These are phyloP conservation scores for Halophytophthora batemanensis DNA, from an alignment of 352 stramenopile genomes.

Conservation along the genomic window DNA sequence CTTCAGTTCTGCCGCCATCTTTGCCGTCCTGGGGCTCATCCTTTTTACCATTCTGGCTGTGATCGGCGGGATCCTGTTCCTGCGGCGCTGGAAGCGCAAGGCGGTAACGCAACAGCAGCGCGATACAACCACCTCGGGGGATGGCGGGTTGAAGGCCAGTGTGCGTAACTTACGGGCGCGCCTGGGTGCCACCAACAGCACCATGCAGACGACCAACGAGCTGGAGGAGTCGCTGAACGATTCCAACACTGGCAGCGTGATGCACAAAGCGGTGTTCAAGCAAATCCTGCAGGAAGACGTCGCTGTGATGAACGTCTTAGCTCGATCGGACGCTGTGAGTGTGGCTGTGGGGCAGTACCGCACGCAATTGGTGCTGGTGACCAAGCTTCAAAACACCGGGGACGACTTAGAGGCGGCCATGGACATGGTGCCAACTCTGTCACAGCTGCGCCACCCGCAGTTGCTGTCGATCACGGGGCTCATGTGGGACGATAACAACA, in stretches of 20 bases:
- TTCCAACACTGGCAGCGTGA: slow-evolving; percentile 31
- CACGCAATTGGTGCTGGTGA: slow-evolving; percentile 53
- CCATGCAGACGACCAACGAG: slow-evolving; percentile 21
- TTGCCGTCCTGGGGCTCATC: slow-evolving; percentile 43
- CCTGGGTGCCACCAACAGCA: slow-evolving; percentile 18
- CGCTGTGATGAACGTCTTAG: slow-evolving; percentile 34
- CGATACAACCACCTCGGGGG: slow-evolving; percentile 16
- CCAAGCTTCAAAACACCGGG: slow-evolving; percentile 46
- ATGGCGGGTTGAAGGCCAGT: slow-evolving; percentile 44
- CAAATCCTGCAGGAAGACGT: slow-evolving; percentile 48
- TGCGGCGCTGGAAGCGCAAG: slow-evolving; percentile 61
- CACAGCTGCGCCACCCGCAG: slow-evolving; percentile 68
- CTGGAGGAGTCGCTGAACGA: slow-evolving; percentile 39
- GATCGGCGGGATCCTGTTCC: slow-evolving; percentile 47
- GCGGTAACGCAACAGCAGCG: slow-evolving; percentile 25
- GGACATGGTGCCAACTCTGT: slow-evolving; percentile 52
- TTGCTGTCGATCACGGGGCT: slow-evolving; percentile 58
- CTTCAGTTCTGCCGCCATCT: slow-evolving; percentile 21
- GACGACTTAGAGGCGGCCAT: slow-evolving; percentile 58
- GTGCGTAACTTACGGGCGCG: slow-evolving; percentile 31
- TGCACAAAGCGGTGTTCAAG: slow-evolving; percentile 54
- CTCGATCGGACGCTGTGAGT: slow-evolving; percentile 41
- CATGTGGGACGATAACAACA: slow-evolving; percentile 55
- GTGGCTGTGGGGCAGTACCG: slow-evolving; percentile 46
- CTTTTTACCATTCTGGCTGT: slow-evolving; percentile 43